A percentile compares a stretch with the other conserved stretches of the same genome.
Evolutionary conservation across 2,329 filamentous ascomycete genomes (phyloP).

Genomic region (Torrubiella hemipterigena): DNA sequence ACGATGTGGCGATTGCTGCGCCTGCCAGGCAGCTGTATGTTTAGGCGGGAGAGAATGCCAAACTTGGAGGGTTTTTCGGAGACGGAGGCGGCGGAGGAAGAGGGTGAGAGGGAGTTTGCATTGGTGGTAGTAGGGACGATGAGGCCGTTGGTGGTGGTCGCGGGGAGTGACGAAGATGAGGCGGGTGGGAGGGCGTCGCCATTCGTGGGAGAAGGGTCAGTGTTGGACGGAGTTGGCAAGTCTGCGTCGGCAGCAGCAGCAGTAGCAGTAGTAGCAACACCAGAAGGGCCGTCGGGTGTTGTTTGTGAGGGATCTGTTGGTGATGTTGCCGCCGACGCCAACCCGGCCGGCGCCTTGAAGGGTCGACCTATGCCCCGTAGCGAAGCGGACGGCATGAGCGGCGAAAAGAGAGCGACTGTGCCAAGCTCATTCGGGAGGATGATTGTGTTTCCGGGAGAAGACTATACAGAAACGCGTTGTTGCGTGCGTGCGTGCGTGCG

Average conservation of each 20-base stretch:
- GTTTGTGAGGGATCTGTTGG: background rate
- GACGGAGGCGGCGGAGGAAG: slow-evolving; percentile 11
- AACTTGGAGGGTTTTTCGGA: slow-evolving; percentile 16
- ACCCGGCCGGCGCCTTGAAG: background rate
- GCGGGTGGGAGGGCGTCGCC: no score
- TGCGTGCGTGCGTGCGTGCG: no score
- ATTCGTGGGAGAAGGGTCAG: no score
- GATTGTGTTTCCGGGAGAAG: no score
- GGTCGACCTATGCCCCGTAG: background rate
- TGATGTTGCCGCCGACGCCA: background rate
- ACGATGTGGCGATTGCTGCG: slow-evolving; percentile 51
- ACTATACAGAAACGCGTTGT: no score
- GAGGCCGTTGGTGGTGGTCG: slow-evolving; percentile 23
- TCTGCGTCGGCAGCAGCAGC: slow-evolving; percentile 10
- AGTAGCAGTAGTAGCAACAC: background rate
- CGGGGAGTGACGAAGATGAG: slow-evolving; percentile 1
- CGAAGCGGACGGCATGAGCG: slow-evolving; percentile 6
- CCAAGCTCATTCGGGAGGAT: slow-evolving; percentile 4
- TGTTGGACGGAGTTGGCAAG: slow-evolving; percentile 21
- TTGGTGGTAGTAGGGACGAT: slow-evolving; percentile 14
- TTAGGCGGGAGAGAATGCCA: slow-evolving; percentile 39
- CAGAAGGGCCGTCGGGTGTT: background rate
- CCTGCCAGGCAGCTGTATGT: slow-evolving; percentile 29
- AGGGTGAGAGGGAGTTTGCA: slow-evolving; percentile 9
- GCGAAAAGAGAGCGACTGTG: slow-evolving; percentile 5